These are phyloP conservation scores for Diutina ranongensis DNA, from an alignment of 1,139 yeast genomes.

Conservation along the genomic window DNA sequence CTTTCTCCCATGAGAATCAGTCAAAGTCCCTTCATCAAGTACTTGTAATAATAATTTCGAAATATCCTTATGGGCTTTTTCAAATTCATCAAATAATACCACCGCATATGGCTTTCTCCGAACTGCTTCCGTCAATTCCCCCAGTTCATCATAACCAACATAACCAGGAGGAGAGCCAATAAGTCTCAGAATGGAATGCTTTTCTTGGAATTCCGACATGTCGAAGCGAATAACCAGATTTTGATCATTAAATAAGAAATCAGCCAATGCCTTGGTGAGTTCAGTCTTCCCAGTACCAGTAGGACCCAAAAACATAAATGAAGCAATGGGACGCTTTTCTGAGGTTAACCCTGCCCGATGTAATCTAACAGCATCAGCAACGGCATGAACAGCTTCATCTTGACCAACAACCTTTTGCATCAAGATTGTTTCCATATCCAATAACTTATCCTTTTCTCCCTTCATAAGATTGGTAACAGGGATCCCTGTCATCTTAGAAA, in stretches of 20 bases:
- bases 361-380: slow-evolving; percentile 87
- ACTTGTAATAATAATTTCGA: slow-evolving; percentile 84
- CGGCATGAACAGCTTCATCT: slow-evolving; percentile 83
- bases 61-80: slow-evolving; percentile 92
- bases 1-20: slow-evolving; percentile 90
- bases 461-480: slow-evolving; percentile 87
- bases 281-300: slow-evolving; percentile 98
- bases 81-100: slow-evolving; percentile 89
- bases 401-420: slow-evolving; percentile 83
- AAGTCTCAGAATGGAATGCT: slow-evolving; percentile 77
- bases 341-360: slow-evolving; percentile 95
- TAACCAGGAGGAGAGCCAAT: slow-evolving; percentile 98
- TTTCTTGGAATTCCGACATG: slow-evolving; percentile 96
- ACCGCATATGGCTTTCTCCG: slow-evolving; percentile 92
- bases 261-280: slow-evolving; percentile 82
- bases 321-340: slow-evolving; percentile 90
- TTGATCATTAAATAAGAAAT: slow-evolving; percentile 82
- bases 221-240: slow-evolving; percentile 81
- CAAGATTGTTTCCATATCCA: slow-evolving; percentile 76
- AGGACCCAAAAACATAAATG: slow-evolving; percentile 93
- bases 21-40: slow-evolving; percentile 85
- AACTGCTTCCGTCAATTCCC: slow-evolving; percentile 92
- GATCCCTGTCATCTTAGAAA: slow-evolving; percentile 90
- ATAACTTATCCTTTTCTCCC: slow-evolving; percentile 85
- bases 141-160: slow-evolving; percentile 92